Evolutionary conservation across 371 early-diverging fungal genomes (phyloP).

Genomic region (Batrachochytrium dendrobatidis): DNA sequence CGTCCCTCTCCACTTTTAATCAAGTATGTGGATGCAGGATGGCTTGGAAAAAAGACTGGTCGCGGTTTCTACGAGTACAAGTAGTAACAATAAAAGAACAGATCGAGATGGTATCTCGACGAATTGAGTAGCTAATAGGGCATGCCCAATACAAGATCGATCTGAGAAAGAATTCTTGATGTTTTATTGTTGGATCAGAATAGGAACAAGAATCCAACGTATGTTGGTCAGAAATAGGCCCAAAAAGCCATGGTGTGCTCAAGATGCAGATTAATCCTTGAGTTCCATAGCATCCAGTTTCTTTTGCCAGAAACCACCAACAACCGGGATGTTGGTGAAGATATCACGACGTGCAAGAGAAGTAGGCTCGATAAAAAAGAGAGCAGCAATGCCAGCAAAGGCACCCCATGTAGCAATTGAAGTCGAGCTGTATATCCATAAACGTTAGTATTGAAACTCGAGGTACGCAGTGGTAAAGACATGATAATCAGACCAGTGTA

Average conservation of each 20-base stretch:
- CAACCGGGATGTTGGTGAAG: constrained; percentile 29
- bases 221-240: too few relatives aligned
- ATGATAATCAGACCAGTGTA: not conserved
- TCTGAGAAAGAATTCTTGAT: too few relatives aligned
- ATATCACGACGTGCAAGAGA: constrained; percentile 32
- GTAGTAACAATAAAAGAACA: constrained; percentile 17
- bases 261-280: not conserved
- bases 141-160: too few relatives aligned
- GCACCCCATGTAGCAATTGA: constrained; percentile 31
- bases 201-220: too few relatives aligned
- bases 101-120: too few relatives aligned
- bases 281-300: not conserved
- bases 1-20: constrained; percentile 84
- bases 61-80: constrained; percentile 83
- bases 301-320: constrained; percentile 29
- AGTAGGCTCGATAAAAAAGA: constrained; percentile 33
- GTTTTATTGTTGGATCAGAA: too few relatives aligned
- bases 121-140: too few relatives aligned
- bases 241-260: too few relatives aligned
- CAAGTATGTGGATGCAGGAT: constrained; percentile 95
- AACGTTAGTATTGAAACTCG: not conserved
- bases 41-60: constrained; percentile 86
- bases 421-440: constrained; percentile 13
- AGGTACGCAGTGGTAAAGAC: not conserved
- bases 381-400: constrained; percentile 22